Base-by-base conservation (phyloP, 2,329 filamentous ascomycete species). In the Fusarium equiseti region DNA sequence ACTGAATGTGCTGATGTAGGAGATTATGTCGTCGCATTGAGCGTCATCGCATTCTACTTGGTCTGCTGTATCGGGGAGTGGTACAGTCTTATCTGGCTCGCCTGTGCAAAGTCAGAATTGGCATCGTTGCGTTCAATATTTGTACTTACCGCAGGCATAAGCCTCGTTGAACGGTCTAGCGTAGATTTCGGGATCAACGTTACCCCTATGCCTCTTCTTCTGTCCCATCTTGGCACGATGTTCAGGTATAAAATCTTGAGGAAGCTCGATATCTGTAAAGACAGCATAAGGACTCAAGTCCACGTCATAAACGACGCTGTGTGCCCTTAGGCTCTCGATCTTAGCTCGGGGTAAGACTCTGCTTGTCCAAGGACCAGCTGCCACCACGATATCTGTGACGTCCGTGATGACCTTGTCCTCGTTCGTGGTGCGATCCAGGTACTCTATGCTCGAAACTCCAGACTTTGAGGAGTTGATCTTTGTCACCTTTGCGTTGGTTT, bases 121-220 rank as follows among this genome's bases (percentile, higher is more conserved):
- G 8, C 42, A 24, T 15, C 32, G 29, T 7, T 11, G 5, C 13
- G n/a, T 5, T 8, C 11, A 8, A 20, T 3, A 10, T 11, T 42
- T 9, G 8, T 15, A 77, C 83, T 59, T 75, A 87, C 94, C 96
- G 77, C 96, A 99, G 1, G 94, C 95, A 79, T 99, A 99, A 13
- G 97, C 91, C 78, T 97, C 95, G 59, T 92, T 88, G 78, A 94
- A 92, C 0, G 95, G 95, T 6, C 96, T 88, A 1, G 96, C 92
- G 78, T 99, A 99, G 68, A 98, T 96, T 80, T 99, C 96, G 0
- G 96, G 96, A 27, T 93, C 90, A 15, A 94, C 93, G 20, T 87
- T 87, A 29, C 89, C 86, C 63, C 85, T 84, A 80, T 87, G 88
- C 74, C 81, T 82, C 75, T 85, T 82, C 81, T 82, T 84, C 77